These are phyloP conservation scores for Hygrocybe coccinea DNA, from an alignment of 768 basidiomycete species.

Conservation along the genomic window DNA sequence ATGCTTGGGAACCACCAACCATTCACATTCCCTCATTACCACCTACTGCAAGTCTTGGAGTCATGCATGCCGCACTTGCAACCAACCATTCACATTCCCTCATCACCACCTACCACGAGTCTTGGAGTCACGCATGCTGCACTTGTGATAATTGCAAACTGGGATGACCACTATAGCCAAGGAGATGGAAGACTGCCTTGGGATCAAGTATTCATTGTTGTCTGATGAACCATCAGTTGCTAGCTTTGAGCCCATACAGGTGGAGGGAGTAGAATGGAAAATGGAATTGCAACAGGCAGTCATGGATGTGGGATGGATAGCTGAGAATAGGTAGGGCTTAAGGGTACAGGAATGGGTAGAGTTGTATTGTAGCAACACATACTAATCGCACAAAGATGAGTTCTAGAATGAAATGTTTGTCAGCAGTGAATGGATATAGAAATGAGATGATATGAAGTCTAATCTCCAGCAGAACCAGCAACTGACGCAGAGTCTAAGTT, in stretches of 20 bases:
- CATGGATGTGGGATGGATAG: conserved; percentile 69
- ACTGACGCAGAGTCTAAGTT: no score
- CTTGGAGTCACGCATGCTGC: conserved; percentile 55
- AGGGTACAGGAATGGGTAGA: no score
- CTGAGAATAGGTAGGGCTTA: conserved; percentile 67
- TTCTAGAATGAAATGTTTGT: no score
- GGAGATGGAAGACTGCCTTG: conserved; percentile 73
- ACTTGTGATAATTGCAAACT: conserved; percentile 45
- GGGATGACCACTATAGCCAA: conserved; percentile 58
- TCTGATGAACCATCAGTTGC: conserved; percentile 38
- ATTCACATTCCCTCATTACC: no score
- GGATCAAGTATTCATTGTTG: conserved; percentile 46
- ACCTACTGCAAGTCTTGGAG: no score
- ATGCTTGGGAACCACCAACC: conserved; percentile 18
- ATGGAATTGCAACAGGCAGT: conserved; percentile 70
- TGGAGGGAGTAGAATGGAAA: conserved; percentile 49
- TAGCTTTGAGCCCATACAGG: conserved; percentile 35
- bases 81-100: conserved; percentile 15
- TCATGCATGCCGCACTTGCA: no score
- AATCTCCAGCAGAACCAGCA: no score
- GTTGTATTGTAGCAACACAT: no score
- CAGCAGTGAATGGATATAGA: no score
- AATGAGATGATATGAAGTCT: no score
- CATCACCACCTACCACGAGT: conserved; percentile 42
- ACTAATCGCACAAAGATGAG: no score